phyloP scores from a whole-genome alignment of 208 protist species.

The Crithidia brevicula region DNA sequence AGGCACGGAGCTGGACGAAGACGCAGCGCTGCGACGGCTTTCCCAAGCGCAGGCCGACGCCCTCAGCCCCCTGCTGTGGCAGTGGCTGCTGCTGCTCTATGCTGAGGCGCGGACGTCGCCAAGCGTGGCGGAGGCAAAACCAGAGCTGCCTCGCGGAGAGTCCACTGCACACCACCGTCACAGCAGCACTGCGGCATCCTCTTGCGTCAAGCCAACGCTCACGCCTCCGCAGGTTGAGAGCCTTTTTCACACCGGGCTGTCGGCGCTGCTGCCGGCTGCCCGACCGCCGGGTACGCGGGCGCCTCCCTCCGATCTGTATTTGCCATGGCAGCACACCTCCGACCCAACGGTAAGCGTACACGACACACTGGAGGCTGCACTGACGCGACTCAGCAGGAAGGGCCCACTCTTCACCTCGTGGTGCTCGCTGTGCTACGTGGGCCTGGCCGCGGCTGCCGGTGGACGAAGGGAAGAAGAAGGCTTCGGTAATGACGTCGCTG shows the following conservation, averaged over 20 bases:
- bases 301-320: not conserved
- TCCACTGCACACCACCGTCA: too few species aligned
- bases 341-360: too few species aligned
- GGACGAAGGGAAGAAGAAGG: not conserved
- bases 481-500: too few species aligned
- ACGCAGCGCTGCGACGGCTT: slow-evolving; percentile 11
- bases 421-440: slow-evolving; percentile 25
- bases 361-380: not conserved
- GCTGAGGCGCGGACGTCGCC: too few species aligned
- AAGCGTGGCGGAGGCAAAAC: too few species aligned
- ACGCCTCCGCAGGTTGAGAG: slow-evolving; percentile 19
- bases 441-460: not conserved
- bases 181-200: too few species aligned
- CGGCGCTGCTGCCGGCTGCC: slow-evolving; percentile 12
- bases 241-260: slow-evolving; percentile 16
- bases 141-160: too few species aligned
- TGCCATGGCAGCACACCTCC: slow-evolving; percentile 22
- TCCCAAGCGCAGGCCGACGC: slow-evolving; percentile 6
- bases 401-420: slow-evolving; percentile 36
- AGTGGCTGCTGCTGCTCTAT: slow-evolving; percentile 32
- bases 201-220: too few species aligned
- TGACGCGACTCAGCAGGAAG: slow-evolving; percentile 5
- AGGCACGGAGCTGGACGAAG: slow-evolving; percentile 1
- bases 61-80: slow-evolving; percentile 25
- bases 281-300: not conserved